Percentiles rank a stretch among this genome's conserved stretches.
These are phyloP conservation scores for Narthecium ossifragum DNA, from an alignment of 106 monocot genomes.

Conservation along the genomic window DNA sequence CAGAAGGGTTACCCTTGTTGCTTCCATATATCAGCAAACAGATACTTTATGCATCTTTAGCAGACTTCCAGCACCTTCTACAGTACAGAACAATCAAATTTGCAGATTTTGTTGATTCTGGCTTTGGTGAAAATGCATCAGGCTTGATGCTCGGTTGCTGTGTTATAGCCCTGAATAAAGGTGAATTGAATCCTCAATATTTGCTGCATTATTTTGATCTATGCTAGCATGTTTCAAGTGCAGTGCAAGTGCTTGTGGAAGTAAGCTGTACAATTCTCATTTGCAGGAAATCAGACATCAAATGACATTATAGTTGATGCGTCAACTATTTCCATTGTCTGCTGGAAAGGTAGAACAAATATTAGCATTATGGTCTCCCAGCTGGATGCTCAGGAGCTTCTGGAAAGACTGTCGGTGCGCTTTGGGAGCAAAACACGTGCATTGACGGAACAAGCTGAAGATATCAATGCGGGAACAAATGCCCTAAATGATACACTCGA, in stretches of 20 bases:
- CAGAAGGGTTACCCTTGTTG: slow-evolving; percentile 87
- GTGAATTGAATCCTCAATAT: slow-evolving; percentile 13
- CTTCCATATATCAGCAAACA: slow-evolving; percentile 86
- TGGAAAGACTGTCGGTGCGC: slow-evolving; percentile 55
- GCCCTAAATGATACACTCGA: background rate
- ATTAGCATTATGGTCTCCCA: slow-evolving; percentile 82
- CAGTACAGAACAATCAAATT: slow-evolving; percentile 75
- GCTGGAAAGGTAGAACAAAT: slow-evolving; percentile 96
- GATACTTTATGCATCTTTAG: slow-evolving; percentile 55
- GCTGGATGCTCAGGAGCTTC: slow-evolving; percentile 64
- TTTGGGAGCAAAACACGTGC: slow-evolving; percentile 19
- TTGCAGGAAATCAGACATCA: slow-evolving; percentile 28
- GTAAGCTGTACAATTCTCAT: background rate
- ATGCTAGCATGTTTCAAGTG: background rate
- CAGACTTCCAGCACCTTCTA: slow-evolving; percentile 73
- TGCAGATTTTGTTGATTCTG: slow-evolving; percentile 60
- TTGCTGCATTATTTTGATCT: background rate
- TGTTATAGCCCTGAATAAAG: slow-evolving; percentile 66
- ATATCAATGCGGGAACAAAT: background rate
- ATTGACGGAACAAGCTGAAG: background rate
- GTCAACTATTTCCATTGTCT: slow-evolving; percentile 67
- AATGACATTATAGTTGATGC: slow-evolving; percentile 22
- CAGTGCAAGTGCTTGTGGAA: background rate
- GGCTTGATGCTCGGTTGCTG: slow-evolving; percentile 64
- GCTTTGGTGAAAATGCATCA: slow-evolving; percentile 58